Evolutionary conservation across 768 basidiomycete species (phyloP).

Genomic region (Gelatoporia subvermispora): DNA sequence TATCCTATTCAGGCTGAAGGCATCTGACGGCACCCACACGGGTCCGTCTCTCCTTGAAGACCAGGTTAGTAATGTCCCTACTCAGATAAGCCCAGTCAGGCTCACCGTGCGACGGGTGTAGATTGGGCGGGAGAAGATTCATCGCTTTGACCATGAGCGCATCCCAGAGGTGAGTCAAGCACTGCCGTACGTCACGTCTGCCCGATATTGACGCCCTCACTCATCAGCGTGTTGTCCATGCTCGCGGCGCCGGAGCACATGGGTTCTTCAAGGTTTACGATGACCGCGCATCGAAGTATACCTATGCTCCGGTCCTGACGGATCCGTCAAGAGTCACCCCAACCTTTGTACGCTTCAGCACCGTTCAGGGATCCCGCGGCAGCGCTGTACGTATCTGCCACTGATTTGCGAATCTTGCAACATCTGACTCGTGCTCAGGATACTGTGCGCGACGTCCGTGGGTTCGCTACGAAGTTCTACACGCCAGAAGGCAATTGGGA

Average conservation of each 20-base stretch:
- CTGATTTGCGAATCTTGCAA: neutral
- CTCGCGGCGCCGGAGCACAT: conserved; percentile 75
- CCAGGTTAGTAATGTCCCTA: conserved; percentile 30
- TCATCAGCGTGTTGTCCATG: conserved; percentile 61
- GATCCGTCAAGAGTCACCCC: conserved; percentile 71
- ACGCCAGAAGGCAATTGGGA: conserved; percentile 87
- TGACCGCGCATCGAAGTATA: conserved; percentile 64
- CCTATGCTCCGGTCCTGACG: conserved; percentile 64
- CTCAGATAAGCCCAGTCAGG: neutral
- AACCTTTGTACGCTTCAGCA: conserved; percentile 80
- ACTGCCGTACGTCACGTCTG: neutral
- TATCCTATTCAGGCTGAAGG: conserved; percentile 46
- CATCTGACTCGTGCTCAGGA: conserved; percentile 33
- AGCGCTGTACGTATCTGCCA: conserved; percentile 53
- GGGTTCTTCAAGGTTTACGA: conserved; percentile 77
- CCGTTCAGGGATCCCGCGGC: conserved; percentile 78
- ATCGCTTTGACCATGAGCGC: conserved; percentile 82
- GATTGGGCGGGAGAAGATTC: conserved; percentile 67
- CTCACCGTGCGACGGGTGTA: neutral
- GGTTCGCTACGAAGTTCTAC: conserved; percentile 82
- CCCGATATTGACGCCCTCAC: conserved; percentile 17
- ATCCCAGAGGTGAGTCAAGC: conserved; percentile 64
- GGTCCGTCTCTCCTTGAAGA: conserved; percentile 81
- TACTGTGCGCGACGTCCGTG: conserved; percentile 80
- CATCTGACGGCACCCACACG: conserved; percentile 36